These are phyloP conservation scores for Moesziomyces parantarcticus DNA, from an alignment of 1,284 basidiomycete species.

Conservation along the genomic window DNA sequence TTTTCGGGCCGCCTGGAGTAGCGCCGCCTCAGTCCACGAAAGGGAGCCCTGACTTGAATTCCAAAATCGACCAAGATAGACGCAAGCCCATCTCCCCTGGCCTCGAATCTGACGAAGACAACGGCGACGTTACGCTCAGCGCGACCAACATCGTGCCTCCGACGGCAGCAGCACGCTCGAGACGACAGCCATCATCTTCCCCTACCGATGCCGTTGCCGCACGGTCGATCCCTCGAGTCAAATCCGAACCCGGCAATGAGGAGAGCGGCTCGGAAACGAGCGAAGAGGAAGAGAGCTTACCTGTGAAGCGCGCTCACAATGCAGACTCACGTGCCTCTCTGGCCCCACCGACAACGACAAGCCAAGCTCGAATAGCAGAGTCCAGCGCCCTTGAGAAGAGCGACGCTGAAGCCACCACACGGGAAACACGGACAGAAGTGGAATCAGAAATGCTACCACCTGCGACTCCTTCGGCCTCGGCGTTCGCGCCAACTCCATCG, in stretches of 20 bases:
- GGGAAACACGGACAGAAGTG: not conserved
- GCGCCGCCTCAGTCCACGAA: not conserved
- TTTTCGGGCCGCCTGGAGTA: conserved; percentile 17
- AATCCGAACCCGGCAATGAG: not conserved
- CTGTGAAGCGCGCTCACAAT: not conserved
- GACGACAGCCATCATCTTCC: not conserved
- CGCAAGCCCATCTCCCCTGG: no score
- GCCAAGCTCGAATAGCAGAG: no score
- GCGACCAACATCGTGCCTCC: conserved; percentile 1
- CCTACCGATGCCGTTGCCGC: not conserved
- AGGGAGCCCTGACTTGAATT: no score
- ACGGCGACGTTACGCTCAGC: conserved; percentile 17
- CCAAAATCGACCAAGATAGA: no score
- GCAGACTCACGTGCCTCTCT: not conserved
- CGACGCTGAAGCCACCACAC: not conserved
- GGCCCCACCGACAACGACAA: not conserved
- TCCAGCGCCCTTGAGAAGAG: no score
- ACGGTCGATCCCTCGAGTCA: not conserved
- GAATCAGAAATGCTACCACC: not conserved
- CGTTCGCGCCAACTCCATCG: conserved; percentile 1
- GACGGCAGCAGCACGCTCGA: not conserved
- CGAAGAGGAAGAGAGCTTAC: conserved; percentile 20
- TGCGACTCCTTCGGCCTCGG: conserved; percentile 4
- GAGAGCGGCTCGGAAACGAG: conserved; percentile 7
- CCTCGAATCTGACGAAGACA: not conserved